These are phyloP conservation scores for Cercis canadensis DNA, from an alignment of 306 rosid genomes.

Conservation along the genomic window DNA sequence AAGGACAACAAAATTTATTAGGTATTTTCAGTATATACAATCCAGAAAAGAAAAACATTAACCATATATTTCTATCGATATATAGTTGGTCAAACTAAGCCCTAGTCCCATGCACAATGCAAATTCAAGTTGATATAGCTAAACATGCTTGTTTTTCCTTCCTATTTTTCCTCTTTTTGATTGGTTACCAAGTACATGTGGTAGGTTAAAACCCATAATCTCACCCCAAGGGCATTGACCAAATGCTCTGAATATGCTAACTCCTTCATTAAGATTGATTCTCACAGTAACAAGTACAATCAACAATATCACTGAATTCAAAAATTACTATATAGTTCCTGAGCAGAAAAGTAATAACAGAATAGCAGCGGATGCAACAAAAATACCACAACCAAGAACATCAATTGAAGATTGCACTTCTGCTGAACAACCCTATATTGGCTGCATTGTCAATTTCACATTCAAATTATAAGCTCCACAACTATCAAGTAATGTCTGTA, in stretches of 20 bases:
- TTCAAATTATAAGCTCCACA: no score
- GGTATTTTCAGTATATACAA: neutral
- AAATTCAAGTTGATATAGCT: constrained; percentile 21
- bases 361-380: neutral
- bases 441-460: no score
- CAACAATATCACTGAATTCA: no score
- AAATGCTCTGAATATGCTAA: neutral
- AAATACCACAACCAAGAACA: neutral
- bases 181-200: neutral
- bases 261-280: neutral
- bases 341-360: neutral
- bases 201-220: neutral
- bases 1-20: constrained; percentile 3
- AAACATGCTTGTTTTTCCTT: constrained; percentile 8
- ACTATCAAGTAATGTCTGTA: no score
- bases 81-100: constrained; percentile 21
- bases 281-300: no score
- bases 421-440: no score
- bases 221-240: neutral
- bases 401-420: no score
- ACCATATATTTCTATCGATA: neutral
- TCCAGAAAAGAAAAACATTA: constrained; percentile 22
- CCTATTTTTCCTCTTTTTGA: constrained; percentile 19
- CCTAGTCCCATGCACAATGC: constrained; percentile 14
- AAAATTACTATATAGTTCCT: neutral